A percentile compares a stretch with the other conserved stretches of the same genome.
Conservation (phyloP, 495 filamentous ascomycete species). For the Penicillium psychrofluorescens region DNA sequence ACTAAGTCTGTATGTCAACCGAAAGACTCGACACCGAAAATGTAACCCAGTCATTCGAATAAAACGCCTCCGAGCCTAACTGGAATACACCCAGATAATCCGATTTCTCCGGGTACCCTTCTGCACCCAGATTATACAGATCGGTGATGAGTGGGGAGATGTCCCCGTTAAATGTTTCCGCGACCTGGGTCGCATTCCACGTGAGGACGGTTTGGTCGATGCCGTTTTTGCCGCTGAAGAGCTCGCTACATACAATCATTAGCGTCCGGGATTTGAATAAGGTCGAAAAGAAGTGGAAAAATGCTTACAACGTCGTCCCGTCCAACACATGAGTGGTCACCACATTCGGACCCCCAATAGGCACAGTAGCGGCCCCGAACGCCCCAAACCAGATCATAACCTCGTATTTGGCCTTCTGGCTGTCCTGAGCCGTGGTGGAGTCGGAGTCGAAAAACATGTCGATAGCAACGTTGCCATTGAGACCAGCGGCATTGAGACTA, state of each 20-base stretch:
- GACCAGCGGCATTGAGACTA: conserved; percentile 6
- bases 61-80: conserved; percentile 32
- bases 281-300: too few relatives aligned
- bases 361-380: conserved; percentile 15
- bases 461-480: conserved; percentile 36
- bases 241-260: conserved; percentile 11
- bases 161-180: conserved; percentile 24
- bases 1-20: conserved; percentile 17
- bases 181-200: conserved; percentile 18
- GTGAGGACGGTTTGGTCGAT: conserved; percentile 23
- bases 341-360: conserved; percentile 14
- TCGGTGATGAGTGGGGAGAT: conserved; percentile 27
- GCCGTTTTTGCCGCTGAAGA: conserved; percentile 21
- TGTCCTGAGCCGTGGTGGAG: conserved; percentile 15
- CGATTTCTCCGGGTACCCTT: conserved; percentile 10
- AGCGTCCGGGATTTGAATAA: not conserved
- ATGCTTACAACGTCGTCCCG: conserved; percentile 26
- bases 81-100: conserved; percentile 31
- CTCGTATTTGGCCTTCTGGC: conserved; percentile 26
- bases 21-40: conserved; percentile 24
- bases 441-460: conserved; percentile 40
- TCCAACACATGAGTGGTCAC: conserved; percentile 14
- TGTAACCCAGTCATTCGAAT: conserved; percentile 19
- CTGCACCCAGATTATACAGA: conserved; percentile 12
- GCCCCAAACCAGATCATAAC: conserved; percentile 40